Conservation (phyloP, 495 filamentous ascomycete genomes). For the Neurospora sp. region DNA sequence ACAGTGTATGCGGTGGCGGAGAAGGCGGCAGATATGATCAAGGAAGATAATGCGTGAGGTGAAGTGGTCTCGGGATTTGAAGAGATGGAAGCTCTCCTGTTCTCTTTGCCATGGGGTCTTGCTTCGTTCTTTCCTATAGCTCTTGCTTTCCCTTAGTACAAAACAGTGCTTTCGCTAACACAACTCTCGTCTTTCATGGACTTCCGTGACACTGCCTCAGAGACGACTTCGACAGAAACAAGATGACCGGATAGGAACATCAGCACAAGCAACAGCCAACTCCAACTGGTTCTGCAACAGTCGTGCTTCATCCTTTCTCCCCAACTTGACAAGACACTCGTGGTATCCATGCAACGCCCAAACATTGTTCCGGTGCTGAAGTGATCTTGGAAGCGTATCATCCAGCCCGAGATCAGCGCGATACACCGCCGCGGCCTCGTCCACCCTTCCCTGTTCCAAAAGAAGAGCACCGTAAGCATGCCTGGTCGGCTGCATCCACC, state of each 20-base stretch:
- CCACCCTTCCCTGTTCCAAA: slow-evolving; percentile 47
- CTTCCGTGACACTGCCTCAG: neutral
- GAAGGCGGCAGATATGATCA: slow-evolving; percentile 40
- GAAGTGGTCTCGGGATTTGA: neutral
- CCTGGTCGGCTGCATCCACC: slow-evolving; percentile 58
- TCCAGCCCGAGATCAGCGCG: slow-evolving; percentile 52
- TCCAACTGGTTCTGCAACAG: slow-evolving; percentile 39
- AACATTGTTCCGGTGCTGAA: slow-evolving; percentile 56
- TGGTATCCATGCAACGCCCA: slow-evolving; percentile 59
- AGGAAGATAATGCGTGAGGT: slow-evolving; percentile 13
- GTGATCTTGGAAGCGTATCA: slow-evolving; percentile 42
- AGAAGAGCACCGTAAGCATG: slow-evolving; percentile 57
- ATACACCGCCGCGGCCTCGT: slow-evolving; percentile 47
- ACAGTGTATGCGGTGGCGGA: slow-evolving; percentile 48
- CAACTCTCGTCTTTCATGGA: neutral
- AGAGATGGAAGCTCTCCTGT: neutral
- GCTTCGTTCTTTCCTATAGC: neutral
- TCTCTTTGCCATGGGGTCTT: neutral
- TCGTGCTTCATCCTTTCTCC: slow-evolving; percentile 37
- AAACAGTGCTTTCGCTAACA: neutral
- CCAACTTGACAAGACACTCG: slow-evolving; percentile 49
- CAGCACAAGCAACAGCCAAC: slow-evolving; percentile 41
- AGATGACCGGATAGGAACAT: slow-evolving; percentile 48
- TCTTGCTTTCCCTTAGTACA: neutral
- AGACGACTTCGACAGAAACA: slow-evolving; percentile 47